These are phyloP conservation scores for Hawksworthiomyces lignivorus DNA, from an alignment of 2,329 filamentous ascomycete species.

Conservation along the genomic window DNA sequence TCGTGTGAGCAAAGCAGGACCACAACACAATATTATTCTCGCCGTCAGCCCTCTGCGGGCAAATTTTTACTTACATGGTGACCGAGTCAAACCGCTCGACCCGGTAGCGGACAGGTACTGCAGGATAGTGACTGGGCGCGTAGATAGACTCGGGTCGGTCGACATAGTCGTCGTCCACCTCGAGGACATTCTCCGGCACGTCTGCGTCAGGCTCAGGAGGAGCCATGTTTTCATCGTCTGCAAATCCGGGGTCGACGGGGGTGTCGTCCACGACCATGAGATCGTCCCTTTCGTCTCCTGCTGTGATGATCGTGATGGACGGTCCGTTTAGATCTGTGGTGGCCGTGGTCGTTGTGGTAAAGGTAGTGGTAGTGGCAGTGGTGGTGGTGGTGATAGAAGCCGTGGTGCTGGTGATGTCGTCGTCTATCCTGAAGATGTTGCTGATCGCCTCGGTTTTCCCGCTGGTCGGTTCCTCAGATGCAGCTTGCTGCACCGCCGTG, in stretches of 20 bases:
- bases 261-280: neutral
- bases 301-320: no score
- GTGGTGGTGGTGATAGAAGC: no score
- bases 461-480: no score
- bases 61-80: conserved; percentile 30
- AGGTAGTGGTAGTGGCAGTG: neutral
- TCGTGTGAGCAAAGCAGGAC: no score
- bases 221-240: neutral
- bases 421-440: no score
- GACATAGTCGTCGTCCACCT: conserved; percentile 18
- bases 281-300: no score
- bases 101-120: conserved; percentile 26
- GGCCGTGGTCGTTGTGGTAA: no score
- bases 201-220: neutral
- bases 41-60: neutral
- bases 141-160: conserved; percentile 34
- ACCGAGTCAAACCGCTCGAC: conserved; percentile 29
- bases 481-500: no score
- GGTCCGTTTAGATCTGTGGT: no score
- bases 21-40: no score
- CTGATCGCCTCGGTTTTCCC: no score
- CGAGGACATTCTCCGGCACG: conserved; percentile 8
- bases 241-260: neutral
- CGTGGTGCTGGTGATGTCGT: no score
- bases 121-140: conserved; percentile 32